These are phyloP conservation scores for Acer negundo DNA, from an alignment of 345 rosid species.

Conservation along the genomic window DNA sequence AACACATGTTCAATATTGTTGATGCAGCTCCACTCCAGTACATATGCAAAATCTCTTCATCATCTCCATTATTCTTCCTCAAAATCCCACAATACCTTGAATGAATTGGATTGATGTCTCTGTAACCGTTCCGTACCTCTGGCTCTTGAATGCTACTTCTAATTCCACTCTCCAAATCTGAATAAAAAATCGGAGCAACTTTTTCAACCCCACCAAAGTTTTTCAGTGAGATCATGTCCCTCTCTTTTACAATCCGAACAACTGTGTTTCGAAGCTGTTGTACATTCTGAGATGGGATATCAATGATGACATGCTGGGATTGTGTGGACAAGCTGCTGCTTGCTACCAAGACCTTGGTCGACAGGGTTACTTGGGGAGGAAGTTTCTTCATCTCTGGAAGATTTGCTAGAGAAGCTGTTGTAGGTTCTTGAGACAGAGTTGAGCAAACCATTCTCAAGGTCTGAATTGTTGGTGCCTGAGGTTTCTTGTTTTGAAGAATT, in stretches of 20 bases:
- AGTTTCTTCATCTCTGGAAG: slow-evolving; percentile 6
- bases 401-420: slow-evolving; percentile 5
- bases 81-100: no score
- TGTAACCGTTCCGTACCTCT: background rate
- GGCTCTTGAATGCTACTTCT: background rate
- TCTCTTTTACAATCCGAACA: slow-evolving; percentile 19
- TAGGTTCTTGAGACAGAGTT: background rate
- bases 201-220: slow-evolving; percentile 12
- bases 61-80: no score
- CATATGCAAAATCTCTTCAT: no score
- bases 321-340: background rate
- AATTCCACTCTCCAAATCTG: slow-evolving; percentile 18
- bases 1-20: no score
- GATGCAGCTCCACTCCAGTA: no score
- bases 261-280: background rate
- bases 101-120: background rate
- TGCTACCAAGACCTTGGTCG: background rate
- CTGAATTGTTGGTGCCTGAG: background rate
- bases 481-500: slow-evolving; percentile 1
- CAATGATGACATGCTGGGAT: slow-evolving; percentile 10
- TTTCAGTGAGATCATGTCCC: background rate
- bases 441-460: background rate
- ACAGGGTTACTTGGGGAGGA: background rate
- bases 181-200: slow-evolving; percentile 14
- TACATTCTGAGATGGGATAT: background rate